Conservation (phyloP, 208 protist genomes). For the Leptomonas pyrrhocoris region DNA sequence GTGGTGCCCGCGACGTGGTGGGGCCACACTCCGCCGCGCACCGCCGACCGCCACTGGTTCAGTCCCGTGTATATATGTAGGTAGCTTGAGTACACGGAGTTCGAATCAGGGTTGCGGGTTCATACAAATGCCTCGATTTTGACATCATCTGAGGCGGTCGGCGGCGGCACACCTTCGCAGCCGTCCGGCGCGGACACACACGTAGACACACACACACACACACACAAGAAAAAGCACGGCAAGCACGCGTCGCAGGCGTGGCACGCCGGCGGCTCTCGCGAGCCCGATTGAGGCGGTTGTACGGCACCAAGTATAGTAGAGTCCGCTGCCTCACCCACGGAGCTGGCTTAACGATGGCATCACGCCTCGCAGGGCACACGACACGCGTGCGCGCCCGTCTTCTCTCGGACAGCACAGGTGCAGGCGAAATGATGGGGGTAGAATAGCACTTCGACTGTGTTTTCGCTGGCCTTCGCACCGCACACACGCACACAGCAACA, state of each 20-base stretch:
- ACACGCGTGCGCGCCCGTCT: neutral
- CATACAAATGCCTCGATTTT: conserved; percentile 65
- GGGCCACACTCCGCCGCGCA: too few species aligned
- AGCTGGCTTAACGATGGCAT: neutral
- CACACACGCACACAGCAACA: conserved; percentile 2
- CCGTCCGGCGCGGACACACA: too few species aligned
- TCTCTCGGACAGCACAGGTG: conserved; percentile 36
- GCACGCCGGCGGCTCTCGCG: conserved; percentile 15
- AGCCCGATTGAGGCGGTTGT: conserved; percentile 34
- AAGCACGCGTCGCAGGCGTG: neutral
- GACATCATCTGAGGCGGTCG: conserved; percentile 1
- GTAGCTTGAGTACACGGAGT: conserved; percentile 58
- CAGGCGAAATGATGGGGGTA: conserved; percentile 28
- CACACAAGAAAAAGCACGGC: neutral
- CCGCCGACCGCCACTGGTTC: conserved; percentile 12
- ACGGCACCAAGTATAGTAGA: conserved; percentile 27
- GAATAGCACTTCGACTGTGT: conserved; percentile 34
- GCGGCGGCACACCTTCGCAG: conserved; percentile 6
- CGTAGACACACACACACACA: conserved; percentile 12
- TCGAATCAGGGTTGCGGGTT: conserved; percentile 55
- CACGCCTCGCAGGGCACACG: neutral
- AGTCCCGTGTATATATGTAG: conserved; percentile 53
- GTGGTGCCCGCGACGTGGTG: too few species aligned
- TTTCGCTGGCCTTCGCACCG: conserved; percentile 24
- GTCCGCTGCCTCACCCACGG: conserved; percentile 42